Evolutionary conservation across 495 filamentous ascomycete species (phyloP), one percentile per base, ranked within the genome.

Genomic region (Cladorrhinum samala): DNA sequence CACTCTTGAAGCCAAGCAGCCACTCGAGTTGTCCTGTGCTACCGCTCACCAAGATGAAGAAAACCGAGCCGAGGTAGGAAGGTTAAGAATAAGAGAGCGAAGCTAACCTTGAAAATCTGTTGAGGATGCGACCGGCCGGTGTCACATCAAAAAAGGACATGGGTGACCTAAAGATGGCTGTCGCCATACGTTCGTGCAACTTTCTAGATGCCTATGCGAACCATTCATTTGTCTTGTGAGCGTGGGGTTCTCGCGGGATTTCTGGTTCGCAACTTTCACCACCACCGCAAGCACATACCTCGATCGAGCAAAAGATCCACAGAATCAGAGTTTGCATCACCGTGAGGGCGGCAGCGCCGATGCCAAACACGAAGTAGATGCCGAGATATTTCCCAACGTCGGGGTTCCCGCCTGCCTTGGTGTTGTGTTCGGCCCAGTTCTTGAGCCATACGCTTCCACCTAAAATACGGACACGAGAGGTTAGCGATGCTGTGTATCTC

Each of bases 61-160:
- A 17, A 19, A 44, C 24, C 11, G 45, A 20, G 18, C 46, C 39
- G 36, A 39, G 18, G 20, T 33, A 18, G 43, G n/a, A n/a, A 33
- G 21, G 9, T 13, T 9, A 17, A 37, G 25, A 38, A 6, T 23
- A 30, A 40, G 8, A 40, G 40, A 46, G 21, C 27, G 7, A 50
- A 36, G 72, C 80, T 56, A 66, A 86, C 83, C 86, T 95, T 3
- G 92, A 97, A 66, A 99, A 99, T 44, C 94, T 79, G 65, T 99
- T 99, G 38, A 99, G 76, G 60, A 99, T 96, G 17, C 94, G 83
- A 16, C 94, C 94, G 51, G 91, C 89, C n/a, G 93, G 93, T 2
- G 93, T 99, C 9, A 92, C 96, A 68, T 99, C 94, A 59, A 99
- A 99, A 71, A 99, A 99, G 60, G 81, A 90, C 94, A 99, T 99